A percentile compares a stretch with the other conserved stretches of the same genome.
These are phyloP conservation scores for Cladophialophora chaetospira DNA, from an alignment of 2,329 filamentous ascomycete genomes.

Conservation along the genomic window DNA sequence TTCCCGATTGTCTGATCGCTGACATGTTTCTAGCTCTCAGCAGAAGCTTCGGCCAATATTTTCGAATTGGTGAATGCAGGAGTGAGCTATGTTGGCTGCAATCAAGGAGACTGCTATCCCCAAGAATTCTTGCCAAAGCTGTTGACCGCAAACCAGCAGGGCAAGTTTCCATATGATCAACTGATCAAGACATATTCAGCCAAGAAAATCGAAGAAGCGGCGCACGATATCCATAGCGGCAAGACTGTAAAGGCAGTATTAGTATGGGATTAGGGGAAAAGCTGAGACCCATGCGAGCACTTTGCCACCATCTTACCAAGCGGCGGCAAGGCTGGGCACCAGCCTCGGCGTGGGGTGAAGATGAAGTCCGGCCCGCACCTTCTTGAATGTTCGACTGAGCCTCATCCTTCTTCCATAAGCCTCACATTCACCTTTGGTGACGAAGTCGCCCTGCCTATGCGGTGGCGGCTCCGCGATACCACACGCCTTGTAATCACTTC, in stretches of 20 bases:
- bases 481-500: not conserved
- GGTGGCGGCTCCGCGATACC: constrained; percentile 9
- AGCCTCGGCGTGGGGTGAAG: constrained; percentile 27
- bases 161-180: constrained; percentile 51
- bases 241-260: constrained; percentile 38
- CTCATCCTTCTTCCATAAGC: not conserved
- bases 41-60: constrained; percentile 28
- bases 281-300: not conserved
- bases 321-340: constrained; percentile 12
- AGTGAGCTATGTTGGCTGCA: constrained; percentile 30
- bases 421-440: constrained; percentile 1
- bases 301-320: constrained; percentile 9
- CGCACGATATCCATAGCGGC: constrained; percentile 36
- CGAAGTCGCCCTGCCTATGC: constrained; percentile 18
- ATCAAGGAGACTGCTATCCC: constrained; percentile 31
- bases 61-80: constrained; percentile 33
- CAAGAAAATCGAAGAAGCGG: constrained; percentile 33
- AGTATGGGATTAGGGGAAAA: constrained; percentile 32
- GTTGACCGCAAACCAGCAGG: constrained; percentile 36
- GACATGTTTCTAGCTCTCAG: constrained; percentile 20
- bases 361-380: not conserved
- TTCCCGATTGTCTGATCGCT: not conserved
- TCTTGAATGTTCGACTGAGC: constrained; percentile 21
- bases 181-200: constrained; percentile 49
- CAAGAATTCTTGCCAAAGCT: constrained; percentile 31